Evolutionary conservation across 192 early-diverging fungal genomes (phyloP).

Genomic region (Backusella liffmaniae): DNA sequence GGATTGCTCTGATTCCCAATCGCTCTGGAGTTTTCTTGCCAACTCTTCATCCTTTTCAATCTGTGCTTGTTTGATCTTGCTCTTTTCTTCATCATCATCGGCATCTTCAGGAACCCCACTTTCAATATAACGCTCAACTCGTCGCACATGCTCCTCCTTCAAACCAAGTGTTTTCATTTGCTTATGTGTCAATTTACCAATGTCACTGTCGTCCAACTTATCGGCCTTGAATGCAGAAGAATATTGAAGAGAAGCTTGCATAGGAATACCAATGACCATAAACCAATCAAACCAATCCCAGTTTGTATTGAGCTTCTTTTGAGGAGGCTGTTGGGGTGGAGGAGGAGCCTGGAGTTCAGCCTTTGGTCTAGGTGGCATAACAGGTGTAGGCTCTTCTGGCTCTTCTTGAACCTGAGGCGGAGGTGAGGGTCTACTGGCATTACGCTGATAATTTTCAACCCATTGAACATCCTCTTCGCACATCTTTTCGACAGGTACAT

Average conservation of each 20-base stretch:
- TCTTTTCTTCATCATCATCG: constrained; percentile 37
- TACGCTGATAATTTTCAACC: constrained; percentile 43
- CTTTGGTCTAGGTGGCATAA: not conserved
- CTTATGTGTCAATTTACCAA: constrained; percentile 75
- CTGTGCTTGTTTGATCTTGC: constrained; percentile 49
- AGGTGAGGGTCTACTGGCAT: not conserved
- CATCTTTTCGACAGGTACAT: constrained; percentile 88
- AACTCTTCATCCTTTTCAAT: constrained; percentile 76
- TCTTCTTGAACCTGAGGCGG: not conserved
- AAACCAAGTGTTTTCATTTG: constrained; percentile 77
- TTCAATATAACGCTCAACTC: constrained; percentile 65
- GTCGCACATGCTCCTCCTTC: constrained; percentile 81
- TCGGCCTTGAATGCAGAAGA: constrained; percentile 84
- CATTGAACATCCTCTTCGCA: constrained; percentile 53
- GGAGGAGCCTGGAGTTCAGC: not conserved
- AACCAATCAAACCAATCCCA: constrained; percentile 98
- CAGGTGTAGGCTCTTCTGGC: not conserved
- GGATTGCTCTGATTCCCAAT: constrained; percentile 54
- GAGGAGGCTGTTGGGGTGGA: constrained; percentile 1
- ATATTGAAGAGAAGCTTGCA: constrained; percentile 78
- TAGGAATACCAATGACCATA: constrained; percentile 68
- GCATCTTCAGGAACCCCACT: constrained; percentile 49
- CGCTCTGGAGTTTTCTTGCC: constrained; percentile 77
- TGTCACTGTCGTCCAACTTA: constrained; percentile 76
- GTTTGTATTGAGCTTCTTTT: constrained; percentile 59